Evolutionary conservation across 2,329 filamentous ascomycete species (phyloP).

Genomic region (Trichoderma endophyticum): DNA sequence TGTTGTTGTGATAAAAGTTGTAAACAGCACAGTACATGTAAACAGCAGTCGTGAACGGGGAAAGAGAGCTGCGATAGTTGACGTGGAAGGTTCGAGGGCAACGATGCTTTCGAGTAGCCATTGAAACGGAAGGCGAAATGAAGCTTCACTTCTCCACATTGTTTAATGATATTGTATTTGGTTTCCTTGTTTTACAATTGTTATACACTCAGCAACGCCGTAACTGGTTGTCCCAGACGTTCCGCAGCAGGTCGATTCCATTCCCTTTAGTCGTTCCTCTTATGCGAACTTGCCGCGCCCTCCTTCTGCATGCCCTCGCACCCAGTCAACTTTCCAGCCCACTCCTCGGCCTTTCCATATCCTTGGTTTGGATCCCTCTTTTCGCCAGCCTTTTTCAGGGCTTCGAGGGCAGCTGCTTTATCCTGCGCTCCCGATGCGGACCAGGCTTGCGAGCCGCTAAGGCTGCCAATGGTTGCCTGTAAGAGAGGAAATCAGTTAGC

Average conservation of each 20-base stretch:
- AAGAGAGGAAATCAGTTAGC: not conserved
- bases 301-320: constrained; percentile 69
- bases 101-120: not conserved
- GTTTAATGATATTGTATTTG: not conserved
- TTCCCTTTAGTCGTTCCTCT: constrained; percentile 21
- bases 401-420: constrained; percentile 58
- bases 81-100: not conserved
- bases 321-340: constrained; percentile 60
- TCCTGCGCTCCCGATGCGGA: constrained; percentile 60
- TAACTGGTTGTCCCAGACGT: not conserved
- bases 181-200: not conserved
- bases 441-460: constrained; percentile 63
- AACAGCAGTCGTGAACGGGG: not conserved
- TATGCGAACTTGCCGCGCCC: constrained; percentile 46
- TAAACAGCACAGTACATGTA: not conserved
- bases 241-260: not conserved
- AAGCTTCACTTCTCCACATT: not conserved
- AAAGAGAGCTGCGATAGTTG: not conserved
- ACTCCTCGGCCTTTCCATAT: constrained; percentile 61
- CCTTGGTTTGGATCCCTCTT: constrained; percentile 54
- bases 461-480: constrained; percentile 57
- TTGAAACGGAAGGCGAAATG: not conserved
- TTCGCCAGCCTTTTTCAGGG: constrained; percentile 60
- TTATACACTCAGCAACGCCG: not conserved
- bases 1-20: not conserved